Conservation (phyloP, 139 green algal species). For the Chlamydomonas urium region DNA sequence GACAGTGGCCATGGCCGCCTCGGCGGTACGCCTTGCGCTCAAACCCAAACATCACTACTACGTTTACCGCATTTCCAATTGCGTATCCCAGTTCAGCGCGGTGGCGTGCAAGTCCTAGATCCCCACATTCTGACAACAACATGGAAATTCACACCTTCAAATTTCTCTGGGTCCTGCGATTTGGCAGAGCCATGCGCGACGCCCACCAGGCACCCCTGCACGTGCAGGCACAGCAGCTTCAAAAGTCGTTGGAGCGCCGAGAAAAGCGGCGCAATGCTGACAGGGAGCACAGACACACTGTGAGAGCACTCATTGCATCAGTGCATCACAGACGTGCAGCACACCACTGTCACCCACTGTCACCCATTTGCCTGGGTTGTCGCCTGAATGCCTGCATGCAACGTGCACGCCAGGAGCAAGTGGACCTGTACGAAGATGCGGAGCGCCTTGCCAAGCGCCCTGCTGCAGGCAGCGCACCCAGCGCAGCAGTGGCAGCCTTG, state of each 20-base stretch:
- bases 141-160: too few relatives aligned
- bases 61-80: too few relatives aligned
- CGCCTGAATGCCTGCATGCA: not conserved
- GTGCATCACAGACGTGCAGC: not conserved
- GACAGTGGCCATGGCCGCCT: too few relatives aligned
- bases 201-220: conserved; percentile 3
- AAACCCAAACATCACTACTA: too few relatives aligned
- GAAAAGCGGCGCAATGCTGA: conserved; percentile 24
- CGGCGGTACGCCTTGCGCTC: too few relatives aligned
- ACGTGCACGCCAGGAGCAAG: too few relatives aligned
- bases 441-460: not conserved
- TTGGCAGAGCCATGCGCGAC: too few relatives aligned
- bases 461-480: conserved; percentile 14
- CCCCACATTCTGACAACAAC: too few relatives aligned
- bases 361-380: not conserved
- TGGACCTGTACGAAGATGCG: too few relatives aligned
- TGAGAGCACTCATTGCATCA: conserved; percentile 8
- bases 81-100: too few relatives aligned
- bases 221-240: conserved; percentile 20
- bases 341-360: not conserved
- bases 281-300: conserved; percentile 13
- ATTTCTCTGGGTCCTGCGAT: too few relatives aligned
- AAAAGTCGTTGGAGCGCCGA: conserved; percentile 18
- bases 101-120: too few relatives aligned
- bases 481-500: conserved; percentile 1